phyloP scores from a whole-genome alignment of 2,329 filamentous ascomycete genomes.

The Fusarium hostae region DNA sequence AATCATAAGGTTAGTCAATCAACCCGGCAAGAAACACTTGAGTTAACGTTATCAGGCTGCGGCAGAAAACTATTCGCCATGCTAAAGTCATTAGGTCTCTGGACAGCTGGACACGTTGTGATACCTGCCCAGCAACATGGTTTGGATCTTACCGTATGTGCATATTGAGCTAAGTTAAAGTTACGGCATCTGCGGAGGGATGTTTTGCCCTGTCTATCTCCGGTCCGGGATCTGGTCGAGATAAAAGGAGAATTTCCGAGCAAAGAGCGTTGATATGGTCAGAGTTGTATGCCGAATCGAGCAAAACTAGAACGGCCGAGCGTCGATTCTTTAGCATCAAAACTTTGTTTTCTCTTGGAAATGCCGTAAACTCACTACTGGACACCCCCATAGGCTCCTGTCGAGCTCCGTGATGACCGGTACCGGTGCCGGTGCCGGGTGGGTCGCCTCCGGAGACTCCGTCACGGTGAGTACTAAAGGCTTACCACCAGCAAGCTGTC shows the following conservation, averaged over 20 bases:
- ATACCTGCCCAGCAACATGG: background rate
- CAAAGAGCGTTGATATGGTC: background rate
- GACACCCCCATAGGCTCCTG: background rate
- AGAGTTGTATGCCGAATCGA: background rate
- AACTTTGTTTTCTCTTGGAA: background rate
- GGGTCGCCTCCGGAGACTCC: constrained; percentile 24
- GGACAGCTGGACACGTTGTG: background rate
- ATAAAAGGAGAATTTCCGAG: background rate
- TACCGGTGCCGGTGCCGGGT: constrained; percentile 6
- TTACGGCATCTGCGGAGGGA: background rate
- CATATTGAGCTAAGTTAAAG: background rate
- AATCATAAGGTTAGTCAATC: background rate
- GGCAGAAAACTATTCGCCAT: background rate
- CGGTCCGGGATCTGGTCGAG: background rate
- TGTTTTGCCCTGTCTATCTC: background rate
- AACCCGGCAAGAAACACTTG: background rate
- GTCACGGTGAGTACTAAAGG: background rate
- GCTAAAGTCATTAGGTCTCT: background rate
- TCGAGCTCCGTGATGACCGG: constrained; percentile 6
- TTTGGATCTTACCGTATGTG: background rate
- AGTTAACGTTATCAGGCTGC: background rate
- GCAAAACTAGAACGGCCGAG: no score
- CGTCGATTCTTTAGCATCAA: no score
- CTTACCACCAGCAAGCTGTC: background rate
- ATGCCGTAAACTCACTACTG: background rate